These are phyloP conservation scores for Hyphodiscus hymeniophilus DNA, from an alignment of 495 filamentous ascomycete species.

Conservation along the genomic window DNA sequence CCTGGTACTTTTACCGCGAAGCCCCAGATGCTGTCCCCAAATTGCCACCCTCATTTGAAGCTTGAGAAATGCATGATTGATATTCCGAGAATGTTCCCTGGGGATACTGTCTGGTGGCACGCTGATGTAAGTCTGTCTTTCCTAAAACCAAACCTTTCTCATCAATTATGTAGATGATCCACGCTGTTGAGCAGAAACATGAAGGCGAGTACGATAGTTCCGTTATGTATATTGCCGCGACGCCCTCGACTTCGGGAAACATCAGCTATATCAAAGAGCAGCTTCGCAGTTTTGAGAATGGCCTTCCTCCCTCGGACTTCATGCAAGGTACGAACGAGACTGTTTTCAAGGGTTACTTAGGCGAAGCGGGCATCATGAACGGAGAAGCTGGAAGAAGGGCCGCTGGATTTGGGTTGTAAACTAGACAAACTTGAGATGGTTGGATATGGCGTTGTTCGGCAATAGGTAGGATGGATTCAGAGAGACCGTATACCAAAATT, in stretches of 20 bases:
- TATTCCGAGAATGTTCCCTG: slow-evolving; percentile 12
- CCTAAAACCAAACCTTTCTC: too few species aligned
- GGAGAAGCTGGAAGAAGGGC: slow-evolving; percentile 4
- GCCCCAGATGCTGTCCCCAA: slow-evolving; percentile 4
- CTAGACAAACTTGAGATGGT: too few species aligned
- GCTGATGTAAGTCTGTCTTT: slow-evolving; percentile 1
- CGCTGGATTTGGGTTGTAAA: background rate
- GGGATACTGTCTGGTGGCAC: slow-evolving; percentile 23
- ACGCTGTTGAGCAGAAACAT: slow-evolving; percentile 18
- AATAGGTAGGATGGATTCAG: too few species aligned
- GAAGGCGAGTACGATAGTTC: slow-evolving; percentile 7
- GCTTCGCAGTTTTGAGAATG: background rate
- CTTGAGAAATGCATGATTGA: slow-evolving; percentile 9
- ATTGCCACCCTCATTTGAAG: slow-evolving; percentile 16
- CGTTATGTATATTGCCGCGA: slow-evolving; percentile 16
- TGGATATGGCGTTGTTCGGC: too few species aligned
- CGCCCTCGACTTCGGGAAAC: slow-evolving; percentile 14
- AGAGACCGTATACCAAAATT: too few species aligned
- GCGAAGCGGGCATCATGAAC: background rate
- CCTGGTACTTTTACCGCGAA: slow-evolving; percentile 13
- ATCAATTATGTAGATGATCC: slow-evolving; percentile 2
- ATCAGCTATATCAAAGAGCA: slow-evolving; percentile 8
- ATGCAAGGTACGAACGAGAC: background rate
- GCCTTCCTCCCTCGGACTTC: slow-evolving; percentile 5
- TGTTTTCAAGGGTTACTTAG: slow-evolving; percentile 1